These are phyloP conservation scores for Phascolomyces articulosus DNA, from an alignment of 371 early-diverging fungal species.

Conservation along the genomic window DNA sequence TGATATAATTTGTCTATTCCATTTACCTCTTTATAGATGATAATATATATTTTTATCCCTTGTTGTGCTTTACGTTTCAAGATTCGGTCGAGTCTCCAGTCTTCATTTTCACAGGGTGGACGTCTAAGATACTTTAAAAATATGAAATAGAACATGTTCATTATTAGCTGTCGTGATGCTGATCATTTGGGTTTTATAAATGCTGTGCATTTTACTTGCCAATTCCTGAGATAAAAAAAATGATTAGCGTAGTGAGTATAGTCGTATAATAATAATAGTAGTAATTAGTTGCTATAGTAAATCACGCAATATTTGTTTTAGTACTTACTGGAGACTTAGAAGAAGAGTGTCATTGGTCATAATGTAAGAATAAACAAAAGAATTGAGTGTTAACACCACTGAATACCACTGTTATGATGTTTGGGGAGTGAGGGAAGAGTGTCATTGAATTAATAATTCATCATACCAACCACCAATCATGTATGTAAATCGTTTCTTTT, in stretches of 20 bases:
- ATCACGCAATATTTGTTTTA: background rate
- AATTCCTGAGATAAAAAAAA: conserved; percentile 16
- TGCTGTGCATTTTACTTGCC: conserved; percentile 24
- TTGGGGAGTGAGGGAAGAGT: too few species aligned
- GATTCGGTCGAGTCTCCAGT: conserved; percentile 80
- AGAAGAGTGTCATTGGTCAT: background rate
- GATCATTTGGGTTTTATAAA: too few species aligned
- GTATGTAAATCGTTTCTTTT: conserved; percentile 73
- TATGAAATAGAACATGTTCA: background rate
- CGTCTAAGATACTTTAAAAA: conserved; percentile 72
- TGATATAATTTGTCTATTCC: too few species aligned
- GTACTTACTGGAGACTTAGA: conserved; percentile 6
- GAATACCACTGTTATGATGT: too few species aligned
- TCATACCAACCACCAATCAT: conserved; percentile 86
- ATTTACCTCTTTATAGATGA: conserved; percentile 89
- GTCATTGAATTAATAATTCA: conserved; percentile 7
- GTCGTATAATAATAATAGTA: background rate
- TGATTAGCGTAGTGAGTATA: background rate
- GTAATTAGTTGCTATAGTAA: too few species aligned
- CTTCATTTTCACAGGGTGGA: conserved; percentile 66
- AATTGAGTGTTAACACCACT: too few species aligned
- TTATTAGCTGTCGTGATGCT: too few species aligned
- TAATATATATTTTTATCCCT: conserved; percentile 86
- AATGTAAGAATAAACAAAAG: too few species aligned
- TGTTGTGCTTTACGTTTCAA: conserved; percentile 83